Evolutionary conservation across 176 grass and related monocot species (phyloP).

Genomic region (Metroxylon sagu): DNA sequence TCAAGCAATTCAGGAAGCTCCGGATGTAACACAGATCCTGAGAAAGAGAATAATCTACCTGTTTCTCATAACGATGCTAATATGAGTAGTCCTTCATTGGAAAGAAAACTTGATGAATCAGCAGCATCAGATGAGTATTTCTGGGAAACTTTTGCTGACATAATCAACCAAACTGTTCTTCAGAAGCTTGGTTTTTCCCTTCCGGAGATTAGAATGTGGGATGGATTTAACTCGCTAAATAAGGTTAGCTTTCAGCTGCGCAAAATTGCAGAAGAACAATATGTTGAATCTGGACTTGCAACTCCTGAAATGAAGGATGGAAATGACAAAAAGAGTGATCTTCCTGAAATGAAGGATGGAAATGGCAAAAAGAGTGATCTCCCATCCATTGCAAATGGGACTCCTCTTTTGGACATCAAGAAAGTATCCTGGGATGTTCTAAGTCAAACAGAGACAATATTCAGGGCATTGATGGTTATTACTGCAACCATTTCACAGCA

Average conservation of each 20-base stretch:
- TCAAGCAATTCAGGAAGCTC: conserved; percentile 27
- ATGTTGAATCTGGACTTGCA: conserved; percentile 73
- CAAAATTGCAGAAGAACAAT: conserved; percentile 59
- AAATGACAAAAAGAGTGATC: conserved; percentile 23
- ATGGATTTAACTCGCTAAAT: conserved; percentile 67
- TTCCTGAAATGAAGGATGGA: conserved; percentile 24
- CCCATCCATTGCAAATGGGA: conserved; percentile 19
- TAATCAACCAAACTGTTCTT: conserved; percentile 50
- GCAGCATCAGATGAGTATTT: conserved; percentile 55
- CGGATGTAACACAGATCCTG: conserved; percentile 18
- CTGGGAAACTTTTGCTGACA: conserved; percentile 65
- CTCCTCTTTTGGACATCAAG: conserved; percentile 60
- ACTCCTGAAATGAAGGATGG: conserved; percentile 30
- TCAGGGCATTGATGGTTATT: conserved; percentile 83
- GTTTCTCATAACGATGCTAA: conserved; percentile 19
- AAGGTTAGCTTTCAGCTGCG: conserved; percentile 52
- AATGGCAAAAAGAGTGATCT: conserved; percentile 22
- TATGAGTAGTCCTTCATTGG: conserved; percentile 1
- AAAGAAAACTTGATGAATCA: conserved; percentile 25
- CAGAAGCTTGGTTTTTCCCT: conserved; percentile 78
- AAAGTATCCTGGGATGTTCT: conserved; percentile 73
- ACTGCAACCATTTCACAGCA: conserved; percentile 47
- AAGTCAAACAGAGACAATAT: conserved; percentile 82
- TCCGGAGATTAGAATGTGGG: conserved; percentile 72
- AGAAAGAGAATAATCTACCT: conserved; percentile 14